Evolutionary conservation across 1,284 basidiomycete genomes (phyloP).

Genomic region (Boletellus sp.): DNA sequence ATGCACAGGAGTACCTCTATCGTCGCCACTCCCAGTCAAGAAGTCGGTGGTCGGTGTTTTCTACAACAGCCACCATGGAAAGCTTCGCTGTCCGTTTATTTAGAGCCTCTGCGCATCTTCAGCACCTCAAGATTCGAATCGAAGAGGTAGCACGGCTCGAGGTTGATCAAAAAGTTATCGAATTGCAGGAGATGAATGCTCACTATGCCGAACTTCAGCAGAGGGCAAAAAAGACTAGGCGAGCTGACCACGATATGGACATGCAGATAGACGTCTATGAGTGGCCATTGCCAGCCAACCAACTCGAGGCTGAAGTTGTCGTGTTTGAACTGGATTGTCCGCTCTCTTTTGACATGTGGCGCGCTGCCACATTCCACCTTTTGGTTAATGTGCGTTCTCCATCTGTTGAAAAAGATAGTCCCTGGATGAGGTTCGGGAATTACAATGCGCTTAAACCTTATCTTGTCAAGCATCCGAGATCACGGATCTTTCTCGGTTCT

Average conservation of each 20-base stretch:
- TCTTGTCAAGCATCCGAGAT: background rate
- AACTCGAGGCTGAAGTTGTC: slow-evolving; percentile 23
- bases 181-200: background rate
- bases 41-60: slow-evolving; percentile 18
- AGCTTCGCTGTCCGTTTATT: slow-evolving; percentile 26
- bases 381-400: slow-evolving; percentile 32
- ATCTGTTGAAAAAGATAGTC: background rate
- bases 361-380: slow-evolving; percentile 39
- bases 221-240: background rate
- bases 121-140: background rate
- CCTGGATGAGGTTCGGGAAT: slow-evolving; percentile 12
- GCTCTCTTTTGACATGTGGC: slow-evolving; percentile 40
- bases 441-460: background rate
- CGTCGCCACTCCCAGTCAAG: slow-evolving; percentile 21
- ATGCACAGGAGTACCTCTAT: slow-evolving; percentile 30
- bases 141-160: background rate
- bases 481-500: slow-evolving; percentile 36
- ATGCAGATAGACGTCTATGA: background rate
- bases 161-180: background rate
- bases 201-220: background rate
- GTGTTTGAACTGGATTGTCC: slow-evolving; percentile 49
- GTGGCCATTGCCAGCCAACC: background rate
- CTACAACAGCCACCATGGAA: background rate
- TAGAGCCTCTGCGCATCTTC: background rate
- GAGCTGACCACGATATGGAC: background rate